Evolutionary conservation across 1,284 basidiomycete genomes (phyloP).

Genomic region (Leccinum cinnamomeum): DNA sequence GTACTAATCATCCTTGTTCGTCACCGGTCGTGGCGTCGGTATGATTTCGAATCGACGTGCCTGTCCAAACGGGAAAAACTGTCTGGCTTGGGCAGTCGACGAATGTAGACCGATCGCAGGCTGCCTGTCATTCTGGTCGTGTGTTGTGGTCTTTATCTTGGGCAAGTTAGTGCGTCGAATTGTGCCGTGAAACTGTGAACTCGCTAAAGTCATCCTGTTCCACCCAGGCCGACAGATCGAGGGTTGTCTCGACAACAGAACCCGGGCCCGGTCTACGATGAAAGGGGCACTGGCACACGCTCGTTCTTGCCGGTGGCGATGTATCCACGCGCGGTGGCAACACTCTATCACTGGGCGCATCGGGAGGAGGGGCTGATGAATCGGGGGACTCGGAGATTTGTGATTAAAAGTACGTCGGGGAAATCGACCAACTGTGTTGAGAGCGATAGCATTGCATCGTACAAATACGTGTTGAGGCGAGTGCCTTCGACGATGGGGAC

Average conservation of each 20-base stretch:
- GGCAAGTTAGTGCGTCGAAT: slow-evolving; percentile 25
- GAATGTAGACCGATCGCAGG: slow-evolving; percentile 17
- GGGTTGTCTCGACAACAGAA: slow-evolving; percentile 33
- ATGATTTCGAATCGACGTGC: slow-evolving; percentile 34
- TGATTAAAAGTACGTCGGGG: slow-evolving; percentile 27
- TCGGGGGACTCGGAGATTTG: slow-evolving; percentile 14
- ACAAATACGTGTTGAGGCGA: slow-evolving; percentile 56
- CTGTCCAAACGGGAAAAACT: slow-evolving; percentile 35
- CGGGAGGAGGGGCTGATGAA: slow-evolving; percentile 24
- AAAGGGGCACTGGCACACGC: slow-evolving; percentile 29
- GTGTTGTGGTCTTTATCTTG: slow-evolving; percentile 25
- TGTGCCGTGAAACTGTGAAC: slow-evolving; percentile 39
- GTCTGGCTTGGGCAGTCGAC: slow-evolving; percentile 28
- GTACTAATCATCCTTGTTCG: slow-evolving; percentile 34
- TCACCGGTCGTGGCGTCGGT: slow-evolving; percentile 31
- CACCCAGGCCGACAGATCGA: slow-evolving; percentile 45
- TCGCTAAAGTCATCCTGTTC: no score
- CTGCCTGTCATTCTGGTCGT: slow-evolving; percentile 13
- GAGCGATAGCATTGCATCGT: slow-evolving; percentile 45
- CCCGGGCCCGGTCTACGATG: slow-evolving; percentile 24
- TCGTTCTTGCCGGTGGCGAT: slow-evolving; percentile 24
- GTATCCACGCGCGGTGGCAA: slow-evolving; percentile 33
- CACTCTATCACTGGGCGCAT: slow-evolving; percentile 22
- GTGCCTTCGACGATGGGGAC: slow-evolving; percentile 48
- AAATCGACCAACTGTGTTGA: slow-evolving; percentile 33